phyloP scores from a whole-genome alignment of 306 rosid genomes.

The Begonia masoniana region DNA sequence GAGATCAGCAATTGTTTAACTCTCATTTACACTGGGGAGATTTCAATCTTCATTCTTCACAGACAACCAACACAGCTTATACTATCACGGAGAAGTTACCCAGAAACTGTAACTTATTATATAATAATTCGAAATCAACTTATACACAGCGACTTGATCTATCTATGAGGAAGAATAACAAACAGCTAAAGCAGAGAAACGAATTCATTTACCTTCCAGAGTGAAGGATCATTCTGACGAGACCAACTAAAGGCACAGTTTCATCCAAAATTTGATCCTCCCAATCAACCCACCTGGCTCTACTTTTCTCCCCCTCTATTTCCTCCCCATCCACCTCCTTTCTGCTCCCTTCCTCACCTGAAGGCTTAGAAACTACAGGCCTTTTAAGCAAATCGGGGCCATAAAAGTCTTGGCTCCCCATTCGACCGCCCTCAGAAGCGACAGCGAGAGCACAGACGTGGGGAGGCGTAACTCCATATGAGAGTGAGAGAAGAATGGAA shows the following conservation, averaged over 20 bases:
- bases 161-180: no score
- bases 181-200: neutral
- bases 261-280: slow-evolving; percentile 94
- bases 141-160: no score
- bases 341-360: slow-evolving; percentile 15
- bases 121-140: no score
- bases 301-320: slow-evolving; percentile 17
- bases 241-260: slow-evolving; percentile 84
- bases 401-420: slow-evolving; percentile 17
- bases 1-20: no score
- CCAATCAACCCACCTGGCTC: slow-evolving; percentile 54
- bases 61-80: no score
- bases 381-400: slow-evolving; percentile 33
- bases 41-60: no score
- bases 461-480: slow-evolving; percentile 14
- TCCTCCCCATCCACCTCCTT: slow-evolving; percentile 13
- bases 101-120: no score
- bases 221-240: slow-evolving; percentile 85
- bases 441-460: slow-evolving; percentile 33
- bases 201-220: slow-evolving; percentile 44
- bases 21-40: no score
- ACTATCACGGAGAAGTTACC: no score
- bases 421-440: slow-evolving; percentile 25
- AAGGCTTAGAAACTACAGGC: slow-evolving; percentile 33
- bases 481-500: slow-evolving; percentile 20